phyloP scores from a whole-genome alignment of 768 basidiomycete species.

The Lenzites betulinus region DNA sequence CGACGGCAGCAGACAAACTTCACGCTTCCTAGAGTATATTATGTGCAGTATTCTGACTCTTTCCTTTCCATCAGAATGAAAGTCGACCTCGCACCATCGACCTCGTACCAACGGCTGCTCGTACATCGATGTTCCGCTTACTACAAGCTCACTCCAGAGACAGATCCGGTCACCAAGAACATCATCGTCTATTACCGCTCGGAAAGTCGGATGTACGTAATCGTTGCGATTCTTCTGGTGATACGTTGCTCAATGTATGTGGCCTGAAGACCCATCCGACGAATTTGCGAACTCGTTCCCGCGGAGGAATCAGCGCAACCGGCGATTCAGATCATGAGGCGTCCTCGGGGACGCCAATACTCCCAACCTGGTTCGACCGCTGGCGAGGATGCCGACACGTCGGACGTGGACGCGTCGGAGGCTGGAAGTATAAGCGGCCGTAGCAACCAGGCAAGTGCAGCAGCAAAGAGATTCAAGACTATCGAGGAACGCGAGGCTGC shows the following conservation, averaged over 20 bases:
- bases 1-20: too few relatives aligned
- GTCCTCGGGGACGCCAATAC: constrained; percentile 57
- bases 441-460: constrained; percentile 57
- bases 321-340: constrained; percentile 89
- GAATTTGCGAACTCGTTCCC: constrained; percentile 78
- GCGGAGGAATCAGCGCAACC: constrained; percentile 67
- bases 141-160: constrained; percentile 74
- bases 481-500: constrained; percentile 87
- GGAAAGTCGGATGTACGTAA: constrained; percentile 77
- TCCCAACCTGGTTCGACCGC: constrained; percentile 75
- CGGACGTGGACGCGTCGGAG: constrained; percentile 80
- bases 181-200: constrained; percentile 57
- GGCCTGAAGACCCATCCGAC: constrained; percentile 59
- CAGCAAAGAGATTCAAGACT: constrained; percentile 71
- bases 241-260: constrained; percentile 13
- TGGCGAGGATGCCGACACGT: constrained; percentile 75
- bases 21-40: too few relatives aligned
- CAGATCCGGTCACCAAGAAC: constrained; percentile 61
- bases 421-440: constrained; percentile 76
- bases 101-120: constrained; percentile 83
- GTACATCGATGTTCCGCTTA: constrained; percentile 85
- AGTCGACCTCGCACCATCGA: constrained; percentile 67
- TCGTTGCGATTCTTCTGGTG: constrained; percentile 1
- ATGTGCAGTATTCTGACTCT: constrained; percentile 6
- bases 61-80: constrained; percentile 47